Evolutionary conservation across 768 basidiomycete genomes (phyloP).

Genomic region (Naganishia randhawae): DNA sequence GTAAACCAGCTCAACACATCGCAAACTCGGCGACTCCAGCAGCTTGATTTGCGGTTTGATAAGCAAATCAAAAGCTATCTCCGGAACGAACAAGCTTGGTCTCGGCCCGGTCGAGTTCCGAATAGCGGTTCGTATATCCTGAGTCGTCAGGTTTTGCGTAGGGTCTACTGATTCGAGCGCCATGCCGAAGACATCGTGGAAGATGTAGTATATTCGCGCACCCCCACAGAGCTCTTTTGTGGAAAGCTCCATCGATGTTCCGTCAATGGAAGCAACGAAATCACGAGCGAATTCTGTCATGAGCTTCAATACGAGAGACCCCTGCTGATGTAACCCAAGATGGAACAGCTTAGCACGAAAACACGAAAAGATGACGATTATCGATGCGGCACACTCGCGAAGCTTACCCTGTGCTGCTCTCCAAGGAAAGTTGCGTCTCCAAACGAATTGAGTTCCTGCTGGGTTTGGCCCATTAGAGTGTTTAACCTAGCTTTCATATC

Average conservation of each 20-base stretch:
- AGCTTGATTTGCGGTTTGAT: constrained; percentile 98
- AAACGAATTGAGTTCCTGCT: constrained; percentile 94
- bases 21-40: constrained; percentile 83
- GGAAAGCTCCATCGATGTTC: constrained; percentile 89
- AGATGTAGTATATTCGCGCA: constrained; percentile 98
- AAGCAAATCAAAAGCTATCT: constrained; percentile 90
- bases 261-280: constrained; percentile 94
- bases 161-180: constrained; percentile 87
- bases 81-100: constrained; percentile 93
- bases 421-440: constrained; percentile 89
- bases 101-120: constrained; percentile 96
- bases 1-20: constrained; percentile 96
- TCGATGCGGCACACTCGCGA: neutral
- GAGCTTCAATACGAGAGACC: constrained; percentile 80
- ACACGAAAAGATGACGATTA: neutral
- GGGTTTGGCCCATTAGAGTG: constrained; percentile 97
- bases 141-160: constrained; percentile 80
- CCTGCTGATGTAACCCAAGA: constrained; percentile 47
- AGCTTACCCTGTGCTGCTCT: constrained; percentile 65
- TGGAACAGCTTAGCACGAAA: neutral
- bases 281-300: constrained; percentile 99
- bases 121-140: constrained; percentile 96
- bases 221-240: constrained; percentile 98
- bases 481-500: constrained; percentile 99
- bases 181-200: constrained; percentile 94